Base-by-base conservation (phyloP, 768 basidiomycete species). In the Tulasnella sp. region DNA sequence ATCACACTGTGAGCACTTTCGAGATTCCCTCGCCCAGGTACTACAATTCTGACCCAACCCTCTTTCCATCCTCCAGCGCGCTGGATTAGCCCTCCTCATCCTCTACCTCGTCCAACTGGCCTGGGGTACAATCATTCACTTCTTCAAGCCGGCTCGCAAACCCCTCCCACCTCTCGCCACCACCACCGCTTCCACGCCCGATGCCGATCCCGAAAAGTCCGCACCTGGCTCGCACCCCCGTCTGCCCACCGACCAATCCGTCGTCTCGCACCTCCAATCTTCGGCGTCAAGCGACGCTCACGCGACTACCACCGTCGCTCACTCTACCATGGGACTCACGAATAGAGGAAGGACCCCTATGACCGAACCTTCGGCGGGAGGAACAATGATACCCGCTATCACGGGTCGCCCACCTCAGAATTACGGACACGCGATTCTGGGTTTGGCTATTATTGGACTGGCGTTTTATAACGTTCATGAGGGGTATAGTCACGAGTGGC, bases 81-180 rank as follows among this genome's bases (percentile, higher is more conserved):
- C 85, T 49, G 89, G 89, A 22, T 80, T 88, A 58, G 84, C 85
- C 11, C 83, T 91, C 69, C 83, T 90, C 64, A 83, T 87, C 69
- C 82, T 91, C 14, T 90, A 90, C 80, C 74, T 87, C 75, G 76
- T 83, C 11, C 89, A 91, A 80, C 64, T 88, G 42, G 3, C 83
- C 2, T 78, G 89, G 36, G 90, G 90, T 29, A 75, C 81, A 0
- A 71, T 87, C 81, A 86, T 89, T 67, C 89, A 91, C 81, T 87
- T 81, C 71, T 77, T 87, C 82, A 90, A 90, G 80, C 83, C 83
- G 6, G 34, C 38, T 68, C 39, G 68, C 25, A 36, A 68, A 37
- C 37, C 72, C 36, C 40, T 73, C 49, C 42, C 72, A 31, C 31
- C 69, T 64, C 58, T 34, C 25, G 8, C 58, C 19, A 8, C 15